Base-by-base conservation (phyloP, 768 basidiomycete genomes). In the Cystofilobasidium ferigula region DNA sequence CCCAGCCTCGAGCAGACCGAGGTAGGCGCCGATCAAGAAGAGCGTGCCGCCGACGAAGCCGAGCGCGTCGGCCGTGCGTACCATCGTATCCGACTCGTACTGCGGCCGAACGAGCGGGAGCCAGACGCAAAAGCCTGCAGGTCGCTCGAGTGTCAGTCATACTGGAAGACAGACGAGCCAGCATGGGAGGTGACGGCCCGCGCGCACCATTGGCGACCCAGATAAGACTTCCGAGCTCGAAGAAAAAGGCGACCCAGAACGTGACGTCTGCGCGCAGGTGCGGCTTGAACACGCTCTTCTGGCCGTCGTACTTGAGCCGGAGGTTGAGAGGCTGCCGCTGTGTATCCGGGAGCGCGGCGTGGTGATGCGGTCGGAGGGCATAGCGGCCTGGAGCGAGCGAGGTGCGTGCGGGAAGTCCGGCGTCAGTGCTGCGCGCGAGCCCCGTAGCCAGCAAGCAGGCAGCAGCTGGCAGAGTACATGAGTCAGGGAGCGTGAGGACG, bases 31-130 rank as follows among this genome's bases (percentile, higher is more conserved):
- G 59, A 83, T 63, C 66, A 81, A 81, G 76, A 85, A 85, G n/a
- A 83, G 75, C 2, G 82, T 81, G 1, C 82, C 84, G 1, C 84
- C 84, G 1, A 82, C 67, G 72, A 81, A 85, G 0, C 82, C 83
- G 2, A 79, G 77, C 73, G 80, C 81, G 13, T 81, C 79, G 2
- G 76, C 78, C 8, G 79, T 74, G 2, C 28, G 47, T 1, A 20
- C 26, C 4, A 68, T 18, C 8, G 54, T 42, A 0, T 48, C 35
- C 20, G 67, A 61, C 28, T 62, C 43, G 30, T 40, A 61, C 20
- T 24, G 38, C 3, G 67, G 61, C 14, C 35, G 60, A 0, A 57
- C 9, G 20, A 68, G 7, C 7, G 67, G 67, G 2, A 68, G 34
- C 48, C 48, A 62, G 34, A 68, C 51, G 38, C 42, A 34, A 38